These are phyloP conservation scores for Trifolium fragiferum DNA, from an alignment of 306 rosid genomes.

Conservation along the genomic window DNA sequence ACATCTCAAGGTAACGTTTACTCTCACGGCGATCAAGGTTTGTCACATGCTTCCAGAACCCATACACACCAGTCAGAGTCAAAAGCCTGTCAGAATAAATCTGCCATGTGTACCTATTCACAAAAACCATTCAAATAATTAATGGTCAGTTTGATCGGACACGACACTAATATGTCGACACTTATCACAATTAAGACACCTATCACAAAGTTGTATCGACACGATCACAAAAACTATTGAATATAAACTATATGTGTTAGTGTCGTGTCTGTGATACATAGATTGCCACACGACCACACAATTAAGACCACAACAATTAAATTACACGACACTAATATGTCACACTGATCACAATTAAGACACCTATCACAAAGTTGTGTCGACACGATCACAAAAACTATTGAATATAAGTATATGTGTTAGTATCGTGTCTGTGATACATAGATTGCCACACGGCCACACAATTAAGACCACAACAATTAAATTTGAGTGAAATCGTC, in stretches of 20 bases:
- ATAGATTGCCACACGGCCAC: not conserved
- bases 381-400: no score
- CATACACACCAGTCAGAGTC: slow-evolving; percentile 92
- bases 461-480: not conserved
- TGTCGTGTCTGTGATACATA: not conserved
- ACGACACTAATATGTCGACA: no score
- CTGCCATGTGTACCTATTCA: slow-evolving; percentile 89
- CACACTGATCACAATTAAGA: no score
- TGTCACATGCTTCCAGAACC: slow-evolving; percentile 96
- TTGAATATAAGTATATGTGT: no score
- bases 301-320: not conserved
- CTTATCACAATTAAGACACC: no score
- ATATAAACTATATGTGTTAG: no score
- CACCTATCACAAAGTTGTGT: no score
- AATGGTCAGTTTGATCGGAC: no score
- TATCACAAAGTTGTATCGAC: no score
- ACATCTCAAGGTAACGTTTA: slow-evolving; percentile 96
- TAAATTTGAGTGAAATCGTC: not conserved
- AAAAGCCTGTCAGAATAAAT: slow-evolving; percentile 92
- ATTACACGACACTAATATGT: no score
- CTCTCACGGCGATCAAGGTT: slow-evolving; percentile 93
- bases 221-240: no score
- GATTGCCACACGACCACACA: not conserved
- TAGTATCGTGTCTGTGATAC: not conserved
- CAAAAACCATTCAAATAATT: not conserved